Base-by-base conservation (phyloP, 2,329 filamentous ascomycete genomes). In the Dothiorella sarmentorum region DNA sequence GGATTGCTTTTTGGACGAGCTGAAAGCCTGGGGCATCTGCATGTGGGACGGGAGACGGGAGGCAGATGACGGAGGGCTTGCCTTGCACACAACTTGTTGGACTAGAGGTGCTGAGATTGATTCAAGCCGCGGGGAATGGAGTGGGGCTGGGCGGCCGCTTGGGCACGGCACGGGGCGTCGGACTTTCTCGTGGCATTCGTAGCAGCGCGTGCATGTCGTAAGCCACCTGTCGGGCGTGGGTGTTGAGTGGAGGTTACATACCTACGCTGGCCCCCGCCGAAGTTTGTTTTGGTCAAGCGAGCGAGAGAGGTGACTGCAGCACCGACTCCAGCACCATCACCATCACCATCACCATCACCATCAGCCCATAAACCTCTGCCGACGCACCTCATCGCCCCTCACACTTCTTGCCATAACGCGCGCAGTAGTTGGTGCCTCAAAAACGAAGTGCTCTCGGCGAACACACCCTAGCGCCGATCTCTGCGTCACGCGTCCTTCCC, bases 131-230 rank as follows among this genome's bases (percentile, higher is more conserved):
- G 15, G 43, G 6, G 24, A 17, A n/a, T n/a, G n/a, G n/a, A n/a
- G n/a, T 42, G 38, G 18, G 42, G n/a, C 45, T 49, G 47, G 22
- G 47, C 47, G 47, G 22, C 31, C 47, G 47, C 31, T 20, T 27
- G 47, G 47, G 47, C 31, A 17, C 47, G 18, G 47, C 31, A 31
- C 43, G 43, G 43, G 43, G 43, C 43, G 43, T 31, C n/a, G 47
- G 13, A 18, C 47, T 24, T 24, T 37, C 31, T 51, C 47, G 47
- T 37, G 45, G 45, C 45, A 35, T 51, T 51, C 45, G 45, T 35
- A 51, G 31, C 47, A 7, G 11, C 13, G 27, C 22, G 7, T n/a
- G 45, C 29, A 35, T 35, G 43, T 31, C 43, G 24, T 26, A 31
- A 31, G 24, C 13, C 18, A 45, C 35, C 24, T 29, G 43, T 24